Evolutionary conservation across 306 rosid species (phyloP).

Genomic region (Quercus mongolica): DNA sequence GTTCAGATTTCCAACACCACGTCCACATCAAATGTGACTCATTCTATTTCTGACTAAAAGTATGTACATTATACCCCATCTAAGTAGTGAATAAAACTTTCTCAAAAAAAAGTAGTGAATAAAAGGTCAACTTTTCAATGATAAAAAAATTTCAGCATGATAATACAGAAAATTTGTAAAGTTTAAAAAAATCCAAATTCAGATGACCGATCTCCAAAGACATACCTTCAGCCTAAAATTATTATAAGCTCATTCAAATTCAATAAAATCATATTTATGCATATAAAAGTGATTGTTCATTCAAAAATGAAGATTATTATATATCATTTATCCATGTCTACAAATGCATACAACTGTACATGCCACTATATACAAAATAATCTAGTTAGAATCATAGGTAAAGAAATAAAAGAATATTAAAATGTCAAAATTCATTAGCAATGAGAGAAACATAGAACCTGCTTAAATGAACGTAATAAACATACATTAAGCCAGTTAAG

Average conservation of each 20-base stretch:
- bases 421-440: neutral
- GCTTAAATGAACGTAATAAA: neutral
- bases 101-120: too few relatives aligned
- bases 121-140: too few relatives aligned
- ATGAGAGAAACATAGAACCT: neutral
- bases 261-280: neutral
- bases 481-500: neutral
- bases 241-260: conserved; percentile 10
- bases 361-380: neutral
- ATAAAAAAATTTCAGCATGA: too few relatives aligned
- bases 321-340: neutral
- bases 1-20: too few relatives aligned
- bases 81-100: too few relatives aligned
- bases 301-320: neutral
- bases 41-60: too few relatives aligned
- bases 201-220: neutral
- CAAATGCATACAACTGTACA: neutral
- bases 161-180: neutral
- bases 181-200: neutral
- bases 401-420: neutral
- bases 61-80: too few relatives aligned
- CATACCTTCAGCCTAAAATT: neutral
- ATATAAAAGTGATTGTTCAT: neutral
- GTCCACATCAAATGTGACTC: too few relatives aligned
- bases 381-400: neutral